Base-by-base conservation (phyloP, 768 basidiomycete genomes). In the Cyathus striatus region DNA sequence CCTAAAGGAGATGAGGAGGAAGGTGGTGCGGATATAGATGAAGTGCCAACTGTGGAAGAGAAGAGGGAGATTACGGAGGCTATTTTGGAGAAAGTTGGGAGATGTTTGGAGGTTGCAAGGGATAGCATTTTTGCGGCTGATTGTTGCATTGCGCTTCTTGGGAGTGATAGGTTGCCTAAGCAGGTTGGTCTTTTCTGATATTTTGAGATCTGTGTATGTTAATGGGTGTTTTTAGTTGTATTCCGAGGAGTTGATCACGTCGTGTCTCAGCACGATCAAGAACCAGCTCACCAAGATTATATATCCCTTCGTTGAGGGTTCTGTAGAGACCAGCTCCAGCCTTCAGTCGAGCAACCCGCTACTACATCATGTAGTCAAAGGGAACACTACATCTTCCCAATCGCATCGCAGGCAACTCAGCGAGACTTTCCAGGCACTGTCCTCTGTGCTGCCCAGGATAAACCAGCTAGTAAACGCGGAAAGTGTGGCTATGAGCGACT, bases 221-320 rank as follows among this genome's bases (percentile, higher is more conserved):
- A 9, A 40, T 27, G 50, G 46, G 30, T 39, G 22, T 21, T 32
- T n/a, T 14, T 54, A 94, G 87, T 67, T 97, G 6, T 95, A 95
- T 60, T 96, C 95, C 0, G 92, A 97, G 59, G 96, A 99, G 57
- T 72, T 93, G 9, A 90, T 99, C 48, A 82, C 82, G 0, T 68
- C 76, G 0, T 90, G 92, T 63, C 69, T 97, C 14, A 69, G 65
- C 33, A 70, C 83, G 0, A 73, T 92, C 48, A 93, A 94, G 58
- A 86, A 85, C 48, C 83, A 85, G 44, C 76, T 96, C 23, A 79
- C 79, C 1, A 79, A 79, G 55, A 72, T 90, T 36, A 70, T 97
- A 10, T 94, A 90, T 55, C 92, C 90, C 0, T 89, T 93, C 49
- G 79, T 94, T 4, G 91, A 94, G 54, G 83, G 81, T 0, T 69